A percentile compares a stretch with the other conserved stretches of the same genome.
Evolutionary conservation across 73 alveolate genomes (phyloP).

Genomic region (Blepharisma japonicum): DNA sequence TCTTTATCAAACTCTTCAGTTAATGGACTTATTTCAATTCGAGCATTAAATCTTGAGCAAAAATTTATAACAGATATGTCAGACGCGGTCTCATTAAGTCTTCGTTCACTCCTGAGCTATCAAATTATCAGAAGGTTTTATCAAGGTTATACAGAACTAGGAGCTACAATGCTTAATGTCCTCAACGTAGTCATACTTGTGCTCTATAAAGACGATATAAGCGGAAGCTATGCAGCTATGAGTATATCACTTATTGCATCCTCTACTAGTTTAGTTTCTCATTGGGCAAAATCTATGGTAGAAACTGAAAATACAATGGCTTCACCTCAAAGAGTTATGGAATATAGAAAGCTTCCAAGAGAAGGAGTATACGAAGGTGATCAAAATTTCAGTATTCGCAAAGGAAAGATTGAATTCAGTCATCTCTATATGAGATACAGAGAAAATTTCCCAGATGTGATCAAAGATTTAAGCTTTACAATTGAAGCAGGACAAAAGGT

Average conservation of each 20-base stretch:
- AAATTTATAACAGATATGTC: background rate
- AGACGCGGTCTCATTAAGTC: background rate
- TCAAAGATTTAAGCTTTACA: slow-evolving; percentile 44
- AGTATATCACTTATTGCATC: background rate
- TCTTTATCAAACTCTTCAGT: slow-evolving; percentile 78
- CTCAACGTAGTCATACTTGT: background rate
- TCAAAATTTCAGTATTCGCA: slow-evolving; percentile 57
- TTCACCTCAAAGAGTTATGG: background rate
- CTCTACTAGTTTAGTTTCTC: background rate
- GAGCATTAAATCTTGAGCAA: slow-evolving; percentile 71
- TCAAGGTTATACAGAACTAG: background rate
- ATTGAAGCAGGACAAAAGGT: slow-evolving; percentile 61
- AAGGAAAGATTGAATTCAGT: slow-evolving; percentile 52
- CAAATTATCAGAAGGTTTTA: background rate
- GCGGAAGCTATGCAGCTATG: slow-evolving; percentile 1
- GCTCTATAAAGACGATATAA: background rate
- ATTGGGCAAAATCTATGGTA: background rate
- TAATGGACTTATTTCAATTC: slow-evolving; percentile 77
- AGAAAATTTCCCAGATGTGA: slow-evolving; percentile 53
- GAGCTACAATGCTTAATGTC: background rate
- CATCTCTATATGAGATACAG: slow-evolving; percentile 62
- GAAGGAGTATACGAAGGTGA: background rate
- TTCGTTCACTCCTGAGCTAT: background rate
- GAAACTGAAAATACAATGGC: background rate
- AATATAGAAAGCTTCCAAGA: background rate